These are phyloP conservation scores for Bimuria novae-zelandiae DNA, from an alignment of 2,329 filamentous ascomycete genomes.

Conservation along the genomic window DNA sequence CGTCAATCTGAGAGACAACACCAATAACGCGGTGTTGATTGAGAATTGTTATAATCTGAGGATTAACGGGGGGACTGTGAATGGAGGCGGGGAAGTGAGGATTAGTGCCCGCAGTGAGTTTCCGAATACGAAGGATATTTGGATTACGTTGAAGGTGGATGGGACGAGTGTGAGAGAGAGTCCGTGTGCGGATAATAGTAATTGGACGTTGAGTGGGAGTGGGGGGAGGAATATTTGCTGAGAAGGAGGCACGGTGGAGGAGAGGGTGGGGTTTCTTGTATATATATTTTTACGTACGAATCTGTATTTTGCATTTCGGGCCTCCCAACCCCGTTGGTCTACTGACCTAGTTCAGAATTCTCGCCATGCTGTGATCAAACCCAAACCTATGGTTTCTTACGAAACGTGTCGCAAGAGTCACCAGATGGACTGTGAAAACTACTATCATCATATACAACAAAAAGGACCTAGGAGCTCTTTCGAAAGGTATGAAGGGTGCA, in stretches of 20 bases:
- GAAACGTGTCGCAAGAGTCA: too few relatives aligned
- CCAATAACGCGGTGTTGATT: constrained; percentile 61
- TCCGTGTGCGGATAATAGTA: constrained; percentile 60
- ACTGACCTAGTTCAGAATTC: too few relatives aligned
- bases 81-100: constrained; percentile 61
- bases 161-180: constrained; percentile 57
- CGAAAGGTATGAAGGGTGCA: too few relatives aligned
- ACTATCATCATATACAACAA: too few relatives aligned
- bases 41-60: constrained; percentile 64
- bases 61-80: constrained; percentile 57
- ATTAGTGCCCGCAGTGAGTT: constrained; percentile 60
- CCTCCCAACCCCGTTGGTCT: too few relatives aligned
- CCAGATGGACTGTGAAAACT: too few relatives aligned
- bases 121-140: constrained; percentile 58
- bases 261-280: too few relatives aligned
- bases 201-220: constrained; percentile 55
- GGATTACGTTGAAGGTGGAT: constrained; percentile 56
- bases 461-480: too few relatives aligned
- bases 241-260: background rate
- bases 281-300: too few relatives aligned
- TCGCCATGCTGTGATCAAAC: too few relatives aligned
- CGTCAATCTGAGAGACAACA: constrained; percentile 59
- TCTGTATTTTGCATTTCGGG: too few relatives aligned
- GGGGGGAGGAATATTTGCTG: constrained; percentile 35
- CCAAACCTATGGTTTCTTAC: too few relatives aligned